phyloP scores from a whole-genome alignment of 441 rosid species.

The Flueggea neowawraea region DNA sequence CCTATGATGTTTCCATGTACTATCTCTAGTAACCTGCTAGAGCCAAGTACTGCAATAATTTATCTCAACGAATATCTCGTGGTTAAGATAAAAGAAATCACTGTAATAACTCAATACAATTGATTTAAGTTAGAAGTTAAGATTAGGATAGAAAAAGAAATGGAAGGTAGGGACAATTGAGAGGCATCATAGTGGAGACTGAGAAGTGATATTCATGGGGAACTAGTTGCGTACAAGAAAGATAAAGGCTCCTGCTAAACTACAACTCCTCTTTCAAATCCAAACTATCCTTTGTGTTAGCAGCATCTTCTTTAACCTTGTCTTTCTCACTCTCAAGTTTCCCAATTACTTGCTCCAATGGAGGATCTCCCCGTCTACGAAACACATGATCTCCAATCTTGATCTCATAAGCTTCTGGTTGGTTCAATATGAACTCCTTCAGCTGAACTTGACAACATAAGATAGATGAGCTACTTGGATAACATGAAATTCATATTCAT shows the following conservation, averaged over 20 bases:
- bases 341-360: constrained; percentile 55
- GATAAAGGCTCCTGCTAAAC: constrained; percentile 1
- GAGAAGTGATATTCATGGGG: neutral
- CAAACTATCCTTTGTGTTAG: constrained; percentile 13
- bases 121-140: too few species aligned
- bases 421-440: constrained; percentile 71
- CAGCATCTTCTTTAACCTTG: constrained; percentile 6
- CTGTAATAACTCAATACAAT: too few species aligned
- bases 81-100: too few species aligned
- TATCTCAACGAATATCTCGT: too few species aligned
- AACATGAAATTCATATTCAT: neutral
- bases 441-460: constrained; percentile 33
- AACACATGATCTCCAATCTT: constrained; percentile 74
- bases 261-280: constrained; percentile 56
- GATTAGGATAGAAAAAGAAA: too few species aligned
- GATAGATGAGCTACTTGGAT: neutral
- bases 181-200: neutral
- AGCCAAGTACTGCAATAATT: too few species aligned
- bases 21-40: too few species aligned
- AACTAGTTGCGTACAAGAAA: neutral
- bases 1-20: too few species aligned
- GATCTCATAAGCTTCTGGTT: constrained; percentile 82
- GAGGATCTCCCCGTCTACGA: constrained; percentile 82
- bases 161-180: too few species aligned
- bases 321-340: constrained; percentile 32